Conservation (phyloP, 225 moss, liverwort and hornwort species). For the Takakia lepidozioides region DNA sequence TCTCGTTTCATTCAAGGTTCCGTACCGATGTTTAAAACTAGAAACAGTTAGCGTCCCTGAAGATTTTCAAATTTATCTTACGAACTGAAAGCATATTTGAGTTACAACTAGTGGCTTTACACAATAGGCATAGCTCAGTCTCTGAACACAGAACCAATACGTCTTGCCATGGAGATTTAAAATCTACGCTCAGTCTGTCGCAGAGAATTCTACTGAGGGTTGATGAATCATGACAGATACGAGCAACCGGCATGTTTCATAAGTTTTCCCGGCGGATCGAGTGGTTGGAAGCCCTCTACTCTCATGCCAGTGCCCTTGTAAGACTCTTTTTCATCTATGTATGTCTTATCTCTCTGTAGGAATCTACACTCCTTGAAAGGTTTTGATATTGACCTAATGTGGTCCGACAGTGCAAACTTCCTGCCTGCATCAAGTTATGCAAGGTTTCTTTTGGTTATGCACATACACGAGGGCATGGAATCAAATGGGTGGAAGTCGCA, state of each 20-base stretch:
- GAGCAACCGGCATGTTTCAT: slow-evolving; percentile 8
- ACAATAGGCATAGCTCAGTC: too few species aligned
- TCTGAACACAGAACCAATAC: too few species aligned
- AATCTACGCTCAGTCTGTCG: too few species aligned
- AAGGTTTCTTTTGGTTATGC: background rate
- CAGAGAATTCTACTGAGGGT: too few species aligned
- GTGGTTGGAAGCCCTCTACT: slow-evolving; percentile 7
- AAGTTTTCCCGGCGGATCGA: slow-evolving; percentile 4
- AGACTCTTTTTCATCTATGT: background rate
- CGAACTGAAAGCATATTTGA: too few species aligned
- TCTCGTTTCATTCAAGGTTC: background rate
- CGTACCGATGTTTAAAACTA: background rate
- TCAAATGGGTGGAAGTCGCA: slow-evolving; percentile 1
- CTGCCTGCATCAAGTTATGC: background rate
- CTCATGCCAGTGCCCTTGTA: slow-evolving; percentile 11
- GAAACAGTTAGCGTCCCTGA: background rate
- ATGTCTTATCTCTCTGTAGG: too few species aligned
- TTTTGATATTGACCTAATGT: background rate
- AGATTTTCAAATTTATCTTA: too few species aligned
- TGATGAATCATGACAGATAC: slow-evolving; percentile 1
- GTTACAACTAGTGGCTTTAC: too few species aligned
- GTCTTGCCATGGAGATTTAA: too few species aligned
- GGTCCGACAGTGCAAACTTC: background rate
- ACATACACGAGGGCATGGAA: too few species aligned
- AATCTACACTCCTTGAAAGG: background rate